Evolutionary conservation across 371 early-diverging fungal genomes (phyloP), one percentile per base, ranked within the genome.

Genomic region (Mucor circinelloides): DNA sequence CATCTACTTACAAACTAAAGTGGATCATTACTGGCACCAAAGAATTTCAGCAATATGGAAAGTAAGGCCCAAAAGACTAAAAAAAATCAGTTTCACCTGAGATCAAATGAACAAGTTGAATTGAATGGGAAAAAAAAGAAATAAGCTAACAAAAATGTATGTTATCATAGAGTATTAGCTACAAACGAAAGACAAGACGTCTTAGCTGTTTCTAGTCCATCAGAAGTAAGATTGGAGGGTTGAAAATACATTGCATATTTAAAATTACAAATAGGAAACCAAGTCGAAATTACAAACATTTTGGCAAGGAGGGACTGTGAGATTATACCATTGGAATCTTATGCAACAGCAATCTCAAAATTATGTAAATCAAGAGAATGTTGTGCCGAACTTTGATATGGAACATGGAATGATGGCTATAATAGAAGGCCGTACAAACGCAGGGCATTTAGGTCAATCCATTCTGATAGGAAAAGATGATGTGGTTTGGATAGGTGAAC

Each of bases 31-130:
- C 69, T 30, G 85, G 83, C 9, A 59, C 62, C 6, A 56, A 28
- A 2, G 76, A 80, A 44, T 85, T 83, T 58, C 77, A 77, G 42
- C 83, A 83, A 63, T 83, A 79, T 70, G 86, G 86, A 63, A 76
- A 81, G 82, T 78, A 66, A 61, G 42, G 50, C 13, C 10, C 19
- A 28, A 48, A 17, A 32, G 40, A 40, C 40, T 40, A 34, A 30
- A 60, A 44, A 61, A 19, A 30, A 13, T 1, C 17, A 55, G 56
- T 32, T 61, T 61, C 31, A 44, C 46, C 44, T 44, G 50, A 50
- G 50, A 50, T 12, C 12, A 50, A 50, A 50, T 21, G 13, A 38
- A 38, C 13, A 25, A 25, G 50, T 23, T 50, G 12, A 23, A 50
- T 50, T 25, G 50, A 50, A 50, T 23, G 50, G 50, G 50, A 12